A percentile compares a stretch with the other conserved stretches of the same genome.
phyloP scores from a whole-genome alignment of 2,329 filamentous ascomycete species.

The Chalaropsis ovoidea region DNA sequence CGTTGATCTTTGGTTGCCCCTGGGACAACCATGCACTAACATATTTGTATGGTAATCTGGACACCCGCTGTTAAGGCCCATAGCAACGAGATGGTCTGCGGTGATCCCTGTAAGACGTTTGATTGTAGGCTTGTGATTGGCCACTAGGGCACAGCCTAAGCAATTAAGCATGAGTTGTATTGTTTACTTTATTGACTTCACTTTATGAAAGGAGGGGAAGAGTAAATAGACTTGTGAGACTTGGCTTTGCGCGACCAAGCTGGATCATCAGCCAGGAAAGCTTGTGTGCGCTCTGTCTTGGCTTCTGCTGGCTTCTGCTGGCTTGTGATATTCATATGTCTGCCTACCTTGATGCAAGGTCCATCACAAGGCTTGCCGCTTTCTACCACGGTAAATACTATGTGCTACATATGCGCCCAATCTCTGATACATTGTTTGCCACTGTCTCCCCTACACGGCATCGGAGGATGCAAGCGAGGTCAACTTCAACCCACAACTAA shows the following conservation, averaged over 20 bases:
- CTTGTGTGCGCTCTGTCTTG: background rate
- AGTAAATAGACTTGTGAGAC: constrained; percentile 5
- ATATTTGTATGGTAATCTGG: background rate
- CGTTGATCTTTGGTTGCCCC: constrained; percentile 1
- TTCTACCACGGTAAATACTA: background rate
- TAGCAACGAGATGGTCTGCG: background rate
- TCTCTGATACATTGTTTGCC: background rate
- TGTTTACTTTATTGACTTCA: constrained; percentile 22
- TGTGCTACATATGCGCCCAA: background rate
- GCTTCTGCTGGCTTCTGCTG: background rate
- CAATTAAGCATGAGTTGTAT: constrained; percentile 15
- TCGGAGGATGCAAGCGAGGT: constrained; percentile 1
- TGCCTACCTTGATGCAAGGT: too few relatives aligned
- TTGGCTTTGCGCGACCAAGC: background rate
- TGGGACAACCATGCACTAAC: background rate
- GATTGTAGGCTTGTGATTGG: constrained; percentile 2
- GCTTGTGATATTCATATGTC: too few relatives aligned
- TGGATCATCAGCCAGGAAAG: background rate
- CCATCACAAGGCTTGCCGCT: background rate
- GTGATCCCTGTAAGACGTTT: background rate
- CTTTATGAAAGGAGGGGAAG: background rate
- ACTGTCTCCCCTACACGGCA: background rate
- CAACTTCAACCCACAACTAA: background rate
- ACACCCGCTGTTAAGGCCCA: background rate
- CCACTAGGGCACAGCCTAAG: background rate